phyloP scores from a whole-genome alignment of 139 green algal genomes.

The Dunaliella primolecta region DNA sequence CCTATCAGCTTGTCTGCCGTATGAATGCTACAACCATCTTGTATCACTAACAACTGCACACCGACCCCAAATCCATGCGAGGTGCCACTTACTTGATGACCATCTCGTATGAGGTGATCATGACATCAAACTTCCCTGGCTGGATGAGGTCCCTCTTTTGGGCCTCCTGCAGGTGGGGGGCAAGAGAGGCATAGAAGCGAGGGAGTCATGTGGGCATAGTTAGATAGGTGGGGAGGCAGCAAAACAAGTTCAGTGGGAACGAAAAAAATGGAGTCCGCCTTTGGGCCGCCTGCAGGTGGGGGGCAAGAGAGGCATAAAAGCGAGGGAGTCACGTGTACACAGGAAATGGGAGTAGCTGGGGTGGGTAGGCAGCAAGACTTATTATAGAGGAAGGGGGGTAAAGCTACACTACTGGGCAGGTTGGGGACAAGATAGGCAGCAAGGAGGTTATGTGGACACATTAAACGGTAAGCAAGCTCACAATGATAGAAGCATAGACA shows the following conservation, averaged over 20 bases:
- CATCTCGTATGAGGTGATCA: constrained; percentile 98
- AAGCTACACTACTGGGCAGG: constrained; percentile 68
- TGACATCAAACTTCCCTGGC: constrained; percentile 90
- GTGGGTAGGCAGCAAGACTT: not conserved
- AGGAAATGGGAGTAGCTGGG: not conserved
- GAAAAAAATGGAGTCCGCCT: too few relatives aligned
- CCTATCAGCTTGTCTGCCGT: too few relatives aligned
- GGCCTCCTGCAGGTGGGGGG: constrained; percentile 29
- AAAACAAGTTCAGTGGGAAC: too few relatives aligned
- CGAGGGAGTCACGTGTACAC: not conserved
- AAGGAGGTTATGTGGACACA: too few relatives aligned
- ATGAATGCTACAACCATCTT: too few relatives aligned
- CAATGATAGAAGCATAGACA: too few relatives aligned
- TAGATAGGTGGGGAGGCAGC: not conserved
- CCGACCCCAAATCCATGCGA: too few relatives aligned
- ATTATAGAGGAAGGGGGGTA: too few relatives aligned
- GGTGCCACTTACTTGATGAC: constrained; percentile 92
- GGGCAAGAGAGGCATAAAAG: not conserved
- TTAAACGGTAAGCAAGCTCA: too few relatives aligned
- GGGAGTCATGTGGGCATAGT: not conserved
- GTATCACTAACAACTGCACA: too few relatives aligned
- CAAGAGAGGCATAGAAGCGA: not conserved
- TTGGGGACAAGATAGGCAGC: not conserved
- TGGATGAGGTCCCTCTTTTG: constrained; percentile 60
- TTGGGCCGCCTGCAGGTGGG: constrained; percentile 44